phyloP scores from a whole-genome alignment of 352 stramenopile genomes.

The Phytophthora litchii region DNA sequence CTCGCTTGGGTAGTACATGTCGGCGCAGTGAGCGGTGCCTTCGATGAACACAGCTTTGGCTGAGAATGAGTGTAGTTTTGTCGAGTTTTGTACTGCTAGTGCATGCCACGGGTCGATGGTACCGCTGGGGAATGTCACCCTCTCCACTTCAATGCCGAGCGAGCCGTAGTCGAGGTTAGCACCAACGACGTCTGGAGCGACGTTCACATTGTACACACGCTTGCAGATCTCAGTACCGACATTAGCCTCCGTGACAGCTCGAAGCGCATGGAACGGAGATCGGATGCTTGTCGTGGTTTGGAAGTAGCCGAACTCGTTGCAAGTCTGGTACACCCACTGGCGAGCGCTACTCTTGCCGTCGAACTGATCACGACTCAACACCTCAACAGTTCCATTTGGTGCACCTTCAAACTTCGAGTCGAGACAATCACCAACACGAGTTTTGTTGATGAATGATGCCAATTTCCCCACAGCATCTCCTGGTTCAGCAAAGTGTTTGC shows the following conservation, averaged over 20 bases:
- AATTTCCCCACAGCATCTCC: conserved; percentile 50
- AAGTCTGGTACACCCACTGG: conserved; percentile 90
- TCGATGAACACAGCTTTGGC: conserved; percentile 77
- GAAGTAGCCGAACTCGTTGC: conserved; percentile 91
- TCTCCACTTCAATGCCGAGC: conserved; percentile 77
- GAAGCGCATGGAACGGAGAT: conserved; percentile 74
- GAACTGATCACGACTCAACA: conserved; percentile 63
- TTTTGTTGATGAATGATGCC: conserved; percentile 63
- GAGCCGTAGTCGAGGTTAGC: conserved; percentile 83
- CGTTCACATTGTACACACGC: conserved; percentile 77
- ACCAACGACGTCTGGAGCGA: conserved; percentile 54
- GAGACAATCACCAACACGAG: conserved; percentile 59
- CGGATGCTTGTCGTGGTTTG: conserved; percentile 66
- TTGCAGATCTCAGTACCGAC: conserved; percentile 80
- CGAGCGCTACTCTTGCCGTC: conserved; percentile 71
- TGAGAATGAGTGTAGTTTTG: conserved; percentile 55
- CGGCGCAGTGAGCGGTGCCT: conserved; percentile 80
- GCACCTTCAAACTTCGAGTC: conserved; percentile 84
- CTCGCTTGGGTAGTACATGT: conserved; percentile 81
- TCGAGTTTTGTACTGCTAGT: conserved; percentile 78
- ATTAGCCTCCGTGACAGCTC: conserved; percentile 73
- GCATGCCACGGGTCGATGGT: conserved; percentile 89
- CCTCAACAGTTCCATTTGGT: conserved; percentile 67
- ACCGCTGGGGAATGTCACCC: conserved; percentile 81
- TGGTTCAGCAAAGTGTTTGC: conserved; percentile 50